Evolutionary conservation across 2,329 filamentous ascomycete species (phyloP).

Genomic region (Calycina herbarum): DNA sequence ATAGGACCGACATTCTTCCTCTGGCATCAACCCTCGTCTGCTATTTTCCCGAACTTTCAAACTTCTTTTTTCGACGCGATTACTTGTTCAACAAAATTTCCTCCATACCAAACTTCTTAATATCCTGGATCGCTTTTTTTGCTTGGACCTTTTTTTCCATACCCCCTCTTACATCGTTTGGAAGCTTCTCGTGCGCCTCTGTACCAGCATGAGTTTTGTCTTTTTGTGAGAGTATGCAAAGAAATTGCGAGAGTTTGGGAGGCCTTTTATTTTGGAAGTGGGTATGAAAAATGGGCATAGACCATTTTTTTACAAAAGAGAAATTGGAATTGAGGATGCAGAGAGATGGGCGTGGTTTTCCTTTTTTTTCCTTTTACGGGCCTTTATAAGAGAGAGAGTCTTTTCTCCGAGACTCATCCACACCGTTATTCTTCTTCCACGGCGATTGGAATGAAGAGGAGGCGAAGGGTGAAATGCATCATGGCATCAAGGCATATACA

Average conservation of each 20-base stretch:
- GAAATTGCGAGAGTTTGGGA: neutral
- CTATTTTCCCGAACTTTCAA: neutral
- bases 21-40: neutral
- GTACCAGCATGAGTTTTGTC: neutral
- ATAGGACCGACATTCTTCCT: neutral
- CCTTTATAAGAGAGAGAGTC: neutral
- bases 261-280: neutral
- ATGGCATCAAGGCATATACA: neutral
- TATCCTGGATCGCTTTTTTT: conserved; percentile 9
- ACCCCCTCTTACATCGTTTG: neutral
- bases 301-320: neutral
- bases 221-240: conserved; percentile 2
- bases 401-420: neutral
- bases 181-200: neutral
- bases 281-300: neutral
- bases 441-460: neutral
- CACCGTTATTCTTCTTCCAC: neutral
- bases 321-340: neutral
- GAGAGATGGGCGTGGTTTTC: neutral
- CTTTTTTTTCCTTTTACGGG: neutral
- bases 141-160: conserved; percentile 4
- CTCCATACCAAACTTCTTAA: conserved; percentile 4
- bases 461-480: neutral
- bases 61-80: conserved; percentile 4
- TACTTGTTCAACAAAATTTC: conserved; percentile 4